Evolutionary conservation across 805 yeast species (phyloP).

Genomic region (Saturnispora besseyi): DNA sequence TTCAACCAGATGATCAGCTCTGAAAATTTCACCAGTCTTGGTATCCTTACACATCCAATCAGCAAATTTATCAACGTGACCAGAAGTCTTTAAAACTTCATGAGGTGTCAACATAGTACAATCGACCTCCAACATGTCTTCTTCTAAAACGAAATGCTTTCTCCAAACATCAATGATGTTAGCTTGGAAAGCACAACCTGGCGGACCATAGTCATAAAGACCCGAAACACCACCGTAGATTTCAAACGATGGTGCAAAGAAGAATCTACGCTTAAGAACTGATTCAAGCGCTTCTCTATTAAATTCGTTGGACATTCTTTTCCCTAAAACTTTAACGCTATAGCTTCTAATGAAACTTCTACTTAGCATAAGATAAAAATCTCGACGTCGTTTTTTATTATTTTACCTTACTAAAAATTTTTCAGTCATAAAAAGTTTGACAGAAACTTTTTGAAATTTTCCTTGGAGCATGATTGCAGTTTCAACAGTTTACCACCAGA

Average conservation of each 20-base stretch:
- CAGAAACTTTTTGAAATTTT: neutral
- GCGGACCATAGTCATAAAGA: slow-evolving; percentile 97
- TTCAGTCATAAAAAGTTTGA: neutral
- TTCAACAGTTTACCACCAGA: too few species aligned
- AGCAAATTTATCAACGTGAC: slow-evolving; percentile 97
- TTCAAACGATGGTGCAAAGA: slow-evolving; percentile 96
- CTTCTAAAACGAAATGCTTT: slow-evolving; percentile 94
- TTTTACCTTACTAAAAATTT: neutral
- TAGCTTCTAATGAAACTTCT: slow-evolving; percentile 5
- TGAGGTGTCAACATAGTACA: slow-evolving; percentile 96
- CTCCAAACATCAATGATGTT: slow-evolving; percentile 93
- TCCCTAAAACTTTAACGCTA: neutral
- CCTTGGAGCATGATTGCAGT: too few species aligned
- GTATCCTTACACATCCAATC: slow-evolving; percentile 98
- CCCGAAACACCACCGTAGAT: slow-evolving; percentile 98
- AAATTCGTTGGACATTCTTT: slow-evolving; percentile 31
- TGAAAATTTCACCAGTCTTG: slow-evolving; percentile 94
- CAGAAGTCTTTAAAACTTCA: slow-evolving; percentile 96
- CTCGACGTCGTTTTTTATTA: neutral
- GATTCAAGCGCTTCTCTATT: slow-evolving; percentile 84
- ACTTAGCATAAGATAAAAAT: neutral
- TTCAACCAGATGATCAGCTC: slow-evolving; percentile 97
- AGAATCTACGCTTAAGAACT: slow-evolving; percentile 89
- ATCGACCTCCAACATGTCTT: slow-evolving; percentile 98
- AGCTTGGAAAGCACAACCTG: slow-evolving; percentile 98